These are phyloP conservation scores for Rhynchospora breviuscula DNA, from an alignment of 176 grass and related monocot genomes.

Conservation along the genomic window DNA sequence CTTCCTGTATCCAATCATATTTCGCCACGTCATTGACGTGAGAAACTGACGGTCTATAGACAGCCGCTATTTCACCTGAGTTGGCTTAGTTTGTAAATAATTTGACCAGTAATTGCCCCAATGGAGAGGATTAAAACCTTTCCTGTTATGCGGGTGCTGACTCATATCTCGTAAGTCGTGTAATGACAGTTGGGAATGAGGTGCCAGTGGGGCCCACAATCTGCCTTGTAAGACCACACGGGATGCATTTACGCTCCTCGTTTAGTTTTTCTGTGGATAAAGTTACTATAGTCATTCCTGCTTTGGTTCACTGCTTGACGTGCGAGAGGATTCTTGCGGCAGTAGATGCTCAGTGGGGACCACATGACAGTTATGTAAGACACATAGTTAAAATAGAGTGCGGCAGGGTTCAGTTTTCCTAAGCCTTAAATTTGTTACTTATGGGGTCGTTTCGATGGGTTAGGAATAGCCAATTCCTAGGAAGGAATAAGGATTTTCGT, in stretches of 20 bases:
- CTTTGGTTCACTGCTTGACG: neutral
- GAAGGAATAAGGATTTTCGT: too few species aligned
- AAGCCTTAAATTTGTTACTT: neutral
- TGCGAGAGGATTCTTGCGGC: too few species aligned
- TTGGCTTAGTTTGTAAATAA: neutral
- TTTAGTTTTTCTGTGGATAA: neutral
- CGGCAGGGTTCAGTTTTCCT: neutral
- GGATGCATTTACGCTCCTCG: neutral
- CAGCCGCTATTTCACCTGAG: neutral
- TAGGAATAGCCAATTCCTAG: too few species aligned
- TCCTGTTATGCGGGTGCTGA: neutral
- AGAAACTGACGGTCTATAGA: neutral
- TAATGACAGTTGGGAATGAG: slow-evolving; percentile 22
- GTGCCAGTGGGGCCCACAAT: neutral
- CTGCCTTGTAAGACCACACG: slow-evolving; percentile 11
- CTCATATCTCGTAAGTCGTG: neutral
- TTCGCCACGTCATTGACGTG: neutral
- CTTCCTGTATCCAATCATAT: neutral
- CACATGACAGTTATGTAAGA: neutral
- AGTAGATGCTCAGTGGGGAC: neutral
- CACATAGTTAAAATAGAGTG: neutral
- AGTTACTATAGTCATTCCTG: neutral
- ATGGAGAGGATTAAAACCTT: neutral
- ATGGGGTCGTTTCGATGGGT: too few species aligned
- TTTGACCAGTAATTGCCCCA: neutral